Evolutionary conservation across 306 rosid species (phyloP).

Genomic region (Arachis hypogaea): DNA sequence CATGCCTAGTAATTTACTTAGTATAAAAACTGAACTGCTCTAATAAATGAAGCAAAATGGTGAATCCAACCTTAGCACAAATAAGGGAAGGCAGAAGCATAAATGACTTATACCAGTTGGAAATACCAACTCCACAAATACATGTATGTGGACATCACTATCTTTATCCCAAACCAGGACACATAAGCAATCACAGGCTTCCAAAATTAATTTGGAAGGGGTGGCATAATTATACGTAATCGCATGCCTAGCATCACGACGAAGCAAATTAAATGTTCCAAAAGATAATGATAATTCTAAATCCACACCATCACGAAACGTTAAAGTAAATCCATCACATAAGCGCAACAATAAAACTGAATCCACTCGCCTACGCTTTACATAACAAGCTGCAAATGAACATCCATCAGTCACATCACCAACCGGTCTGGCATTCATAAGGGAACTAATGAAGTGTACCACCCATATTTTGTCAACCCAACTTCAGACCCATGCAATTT

Average conservation of each 20-base stretch:
- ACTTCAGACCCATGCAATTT: constrained; percentile 35
- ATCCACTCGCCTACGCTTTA: constrained; percentile 22
- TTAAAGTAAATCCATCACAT: constrained; percentile 27
- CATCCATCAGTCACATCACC: constrained; percentile 42
- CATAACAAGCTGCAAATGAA: constrained; percentile 33
- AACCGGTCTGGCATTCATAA: constrained; percentile 37
- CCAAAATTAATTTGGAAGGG: constrained; percentile 26
- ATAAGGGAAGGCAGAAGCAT: constrained; percentile 5
- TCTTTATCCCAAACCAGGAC: constrained; percentile 18
- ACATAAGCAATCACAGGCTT: constrained; percentile 22
- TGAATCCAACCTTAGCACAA: constrained; percentile 34
- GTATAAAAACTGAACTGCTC: constrained; percentile 4
- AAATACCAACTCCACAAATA: constrained; percentile 22
- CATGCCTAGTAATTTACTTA: constrained; percentile 1
- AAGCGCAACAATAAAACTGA: constrained; percentile 32
- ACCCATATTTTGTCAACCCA: constrained; percentile 40
- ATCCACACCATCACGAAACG: constrained; percentile 16
- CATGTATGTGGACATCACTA: neutral
- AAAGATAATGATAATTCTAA: constrained; percentile 40
- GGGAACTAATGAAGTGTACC: constrained; percentile 37
- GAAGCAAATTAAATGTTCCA: constrained; percentile 29
- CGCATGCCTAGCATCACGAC: constrained; percentile 31
- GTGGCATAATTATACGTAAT: constrained; percentile 23
- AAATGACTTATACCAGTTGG: neutral
- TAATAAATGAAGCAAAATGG: constrained; percentile 19